Evolutionary conservation across 805 yeast genomes (phyloP).

Genomic region (Tetrapisispora pingtungensis): DNA sequence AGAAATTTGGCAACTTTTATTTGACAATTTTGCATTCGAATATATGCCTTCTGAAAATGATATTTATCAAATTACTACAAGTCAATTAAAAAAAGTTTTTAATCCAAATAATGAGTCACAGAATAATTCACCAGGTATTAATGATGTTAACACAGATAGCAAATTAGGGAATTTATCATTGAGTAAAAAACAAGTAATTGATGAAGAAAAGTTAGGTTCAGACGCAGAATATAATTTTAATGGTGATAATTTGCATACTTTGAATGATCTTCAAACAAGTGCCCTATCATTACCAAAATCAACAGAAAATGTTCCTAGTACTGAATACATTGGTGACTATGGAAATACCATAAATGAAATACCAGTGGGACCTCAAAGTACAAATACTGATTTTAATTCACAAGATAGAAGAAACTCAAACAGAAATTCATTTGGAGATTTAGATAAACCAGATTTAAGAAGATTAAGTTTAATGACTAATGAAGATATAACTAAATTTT

Average conservation of each 20-base stretch:
- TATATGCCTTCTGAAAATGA: constrained; percentile 89
- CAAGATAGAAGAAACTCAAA: neutral
- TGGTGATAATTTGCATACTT: too few relatives aligned
- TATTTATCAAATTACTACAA: constrained; percentile 80
- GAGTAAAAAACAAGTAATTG: too few relatives aligned
- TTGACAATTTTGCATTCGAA: constrained; percentile 64
- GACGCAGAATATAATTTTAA: too few relatives aligned
- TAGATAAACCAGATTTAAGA: neutral
- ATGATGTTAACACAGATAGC: neutral
- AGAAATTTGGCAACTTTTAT: constrained; percentile 79
- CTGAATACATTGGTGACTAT: too few relatives aligned
- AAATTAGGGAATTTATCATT: too few relatives aligned
- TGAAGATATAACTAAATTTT: neutral
- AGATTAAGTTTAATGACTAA: constrained; percentile 1
- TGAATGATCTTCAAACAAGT: too few relatives aligned
- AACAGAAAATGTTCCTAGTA: too few relatives aligned
- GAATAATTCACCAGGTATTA: neutral
- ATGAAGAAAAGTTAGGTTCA: too few relatives aligned
- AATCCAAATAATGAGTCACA: neutral
- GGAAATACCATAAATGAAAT: neutral
- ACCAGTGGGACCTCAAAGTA: neutral
- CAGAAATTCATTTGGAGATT: neutral
- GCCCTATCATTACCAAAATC: too few relatives aligned
- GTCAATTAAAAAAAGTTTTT: constrained; percentile 69
- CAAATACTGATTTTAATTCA: neutral